Conservation (phyloP, 805 yeast genomes). For the Ogataea ganodermae region DNA sequence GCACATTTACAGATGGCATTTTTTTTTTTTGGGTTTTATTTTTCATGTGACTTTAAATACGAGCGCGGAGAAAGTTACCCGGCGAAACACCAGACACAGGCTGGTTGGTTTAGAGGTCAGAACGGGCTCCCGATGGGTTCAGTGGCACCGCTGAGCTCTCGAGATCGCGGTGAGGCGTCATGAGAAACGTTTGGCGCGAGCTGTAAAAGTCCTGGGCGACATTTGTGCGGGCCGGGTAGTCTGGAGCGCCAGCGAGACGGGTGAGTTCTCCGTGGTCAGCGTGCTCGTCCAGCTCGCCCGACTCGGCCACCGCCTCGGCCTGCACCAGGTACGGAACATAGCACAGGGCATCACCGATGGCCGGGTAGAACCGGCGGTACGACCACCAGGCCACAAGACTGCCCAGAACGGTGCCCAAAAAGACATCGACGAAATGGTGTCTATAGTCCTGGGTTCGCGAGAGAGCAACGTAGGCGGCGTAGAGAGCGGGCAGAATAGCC, state of each 20-base stretch:
- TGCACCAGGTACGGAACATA: conserved; percentile 42
- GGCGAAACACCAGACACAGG: too few relatives aligned
- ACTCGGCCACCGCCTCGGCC: conserved; percentile 17
- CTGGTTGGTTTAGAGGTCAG: not conserved
- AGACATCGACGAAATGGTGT: conserved; percentile 87
- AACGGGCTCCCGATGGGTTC: not conserved
- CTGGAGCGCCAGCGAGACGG: not conserved
- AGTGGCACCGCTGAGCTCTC: conserved; percentile 1
- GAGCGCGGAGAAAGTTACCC: too few relatives aligned
- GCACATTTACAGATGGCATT: too few relatives aligned
- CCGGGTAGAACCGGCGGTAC: conserved; percentile 56
- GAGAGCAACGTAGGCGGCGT: conserved; percentile 77
- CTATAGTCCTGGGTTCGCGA: conserved; percentile 90
- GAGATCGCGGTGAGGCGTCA: conserved; percentile 15
- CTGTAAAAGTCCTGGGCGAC: conserved; percentile 8
- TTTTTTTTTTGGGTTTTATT: too few relatives aligned
- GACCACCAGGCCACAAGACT: conserved; percentile 55
- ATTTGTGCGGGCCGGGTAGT: not conserved
- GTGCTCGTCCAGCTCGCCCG: conserved; percentile 18
- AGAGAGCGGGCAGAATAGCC: conserved; percentile 55
- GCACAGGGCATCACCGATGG: conserved; percentile 33
- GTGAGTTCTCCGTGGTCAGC: too few relatives aligned
- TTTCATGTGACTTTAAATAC: not conserved
- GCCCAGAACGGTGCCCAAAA: conserved; percentile 74
- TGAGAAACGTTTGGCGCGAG: conserved; percentile 13